These are phyloP conservation scores for Fragilaria crotonensis DNA, from an alignment of 108 stramenopile species.

Conservation along the genomic window DNA sequence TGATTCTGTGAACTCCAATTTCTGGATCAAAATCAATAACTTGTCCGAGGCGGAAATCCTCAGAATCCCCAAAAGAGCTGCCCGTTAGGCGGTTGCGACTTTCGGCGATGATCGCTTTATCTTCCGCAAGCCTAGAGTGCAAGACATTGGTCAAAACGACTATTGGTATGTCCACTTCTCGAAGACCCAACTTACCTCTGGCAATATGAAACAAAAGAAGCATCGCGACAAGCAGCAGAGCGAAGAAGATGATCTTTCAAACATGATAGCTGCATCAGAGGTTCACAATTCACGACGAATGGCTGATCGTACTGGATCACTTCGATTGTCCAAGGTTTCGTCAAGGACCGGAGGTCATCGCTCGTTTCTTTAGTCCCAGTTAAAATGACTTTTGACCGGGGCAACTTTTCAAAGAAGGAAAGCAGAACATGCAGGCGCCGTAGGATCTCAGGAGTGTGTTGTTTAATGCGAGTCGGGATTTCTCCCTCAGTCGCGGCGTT, in stretches of 20 bases:
- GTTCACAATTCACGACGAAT: constrained; percentile 22
- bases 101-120: too few relatives aligned
- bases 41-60: constrained; percentile 22
- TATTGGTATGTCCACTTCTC: too few relatives aligned
- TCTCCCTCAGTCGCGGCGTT: too few relatives aligned
- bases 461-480: too few relatives aligned
- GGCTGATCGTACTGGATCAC: constrained; percentile 7
- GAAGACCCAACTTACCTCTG: too few relatives aligned
- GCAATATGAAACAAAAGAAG: constrained; percentile 23
- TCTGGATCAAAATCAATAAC: constrained; percentile 28
- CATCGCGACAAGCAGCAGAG: constrained; percentile 4
- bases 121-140: too few relatives aligned
- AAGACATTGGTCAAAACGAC: too few relatives aligned
- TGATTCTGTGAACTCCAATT: constrained; percentile 25
- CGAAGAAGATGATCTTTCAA: constrained; percentile 31
- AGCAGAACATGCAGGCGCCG: constrained; percentile 29
- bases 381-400: constrained; percentile 7
- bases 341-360: constrained; percentile 14
- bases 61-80: too few relatives aligned
- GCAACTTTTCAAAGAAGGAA: constrained; percentile 28
- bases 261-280: constrained; percentile 29
- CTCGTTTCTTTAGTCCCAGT: too few relatives aligned
- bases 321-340: constrained; percentile 11
- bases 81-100: too few relatives aligned
- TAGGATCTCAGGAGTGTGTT: too few relatives aligned